Conservation (phyloP, 202 grass and related monocot species). For the Cymbopogon flexuosus region DNA sequence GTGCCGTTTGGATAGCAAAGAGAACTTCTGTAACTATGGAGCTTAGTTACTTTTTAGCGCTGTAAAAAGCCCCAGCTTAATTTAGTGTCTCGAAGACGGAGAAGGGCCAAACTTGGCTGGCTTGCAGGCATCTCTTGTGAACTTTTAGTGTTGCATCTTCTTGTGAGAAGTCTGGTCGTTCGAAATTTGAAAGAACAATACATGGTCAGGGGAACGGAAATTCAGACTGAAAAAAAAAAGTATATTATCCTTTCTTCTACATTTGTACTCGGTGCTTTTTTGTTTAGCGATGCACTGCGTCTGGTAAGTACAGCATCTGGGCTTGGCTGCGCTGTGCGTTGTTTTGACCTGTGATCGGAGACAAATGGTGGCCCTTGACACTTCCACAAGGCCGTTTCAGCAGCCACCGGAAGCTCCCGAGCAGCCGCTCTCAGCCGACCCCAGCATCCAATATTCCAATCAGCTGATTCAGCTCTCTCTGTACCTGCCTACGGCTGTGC, state of each 20-base stretch:
- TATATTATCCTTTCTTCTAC: too few species aligned
- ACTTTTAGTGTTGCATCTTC: neutral
- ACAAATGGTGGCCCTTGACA: conserved; percentile 16
- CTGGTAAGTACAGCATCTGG: neutral
- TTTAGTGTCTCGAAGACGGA: neutral
- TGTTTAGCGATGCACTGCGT: neutral
- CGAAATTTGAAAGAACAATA: neutral
- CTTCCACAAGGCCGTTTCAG: conserved; percentile 24
- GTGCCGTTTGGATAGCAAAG: neutral
- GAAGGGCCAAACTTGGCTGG: neutral
- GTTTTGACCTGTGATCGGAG: neutral
- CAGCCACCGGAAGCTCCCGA: neutral
- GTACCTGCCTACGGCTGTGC: neutral
- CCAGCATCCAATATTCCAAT: neutral
- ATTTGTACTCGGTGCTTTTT: neutral
- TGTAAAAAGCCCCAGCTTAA: neutral
- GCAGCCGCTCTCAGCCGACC: neutral
- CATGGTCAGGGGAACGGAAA: neutral
- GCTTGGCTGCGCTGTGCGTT: neutral
- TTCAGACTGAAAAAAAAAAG: neutral
- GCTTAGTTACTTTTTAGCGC: neutral
- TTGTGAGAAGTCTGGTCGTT: neutral
- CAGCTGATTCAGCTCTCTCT: neutral
- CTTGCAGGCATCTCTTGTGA: neutral
- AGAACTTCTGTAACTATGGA: neutral